A percentile compares a stretch with the other conserved stretches of the same genome.
Evolutionary conservation across 371 early-diverging fungal species (phyloP).

Genomic region (Lichtheimia hyalospora): DNA sequence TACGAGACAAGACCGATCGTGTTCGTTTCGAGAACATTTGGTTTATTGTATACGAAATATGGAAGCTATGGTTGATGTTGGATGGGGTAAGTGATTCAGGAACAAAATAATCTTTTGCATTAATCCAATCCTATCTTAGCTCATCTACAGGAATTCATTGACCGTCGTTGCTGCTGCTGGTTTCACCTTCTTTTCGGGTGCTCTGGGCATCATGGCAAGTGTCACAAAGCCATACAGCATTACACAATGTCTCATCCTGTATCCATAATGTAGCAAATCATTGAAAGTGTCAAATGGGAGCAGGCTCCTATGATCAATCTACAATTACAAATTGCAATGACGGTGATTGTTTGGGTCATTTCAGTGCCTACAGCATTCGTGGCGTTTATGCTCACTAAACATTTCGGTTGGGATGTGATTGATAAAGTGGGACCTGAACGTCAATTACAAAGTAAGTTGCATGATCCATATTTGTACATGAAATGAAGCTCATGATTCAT

Average conservation of each 20-base stretch:
- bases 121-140: neutral
- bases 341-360: constrained; percentile 7
- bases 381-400: constrained; percentile 8
- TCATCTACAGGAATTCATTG: constrained; percentile 15
- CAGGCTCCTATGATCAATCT: constrained; percentile 9
- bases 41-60: constrained; percentile 20
- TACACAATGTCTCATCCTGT: too few relatives aligned
- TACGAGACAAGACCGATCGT: constrained; percentile 6
- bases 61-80: constrained; percentile 18
- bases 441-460: constrained; percentile 8
- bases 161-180: constrained; percentile 14
- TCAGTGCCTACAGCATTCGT: constrained; percentile 12
- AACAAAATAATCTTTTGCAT: neutral
- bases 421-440: constrained; percentile 10
- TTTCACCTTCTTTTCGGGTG: constrained; percentile 14
- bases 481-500: neutral
- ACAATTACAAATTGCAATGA: constrained; percentile 17
- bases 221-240: neutral
- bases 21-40: constrained; percentile 17
- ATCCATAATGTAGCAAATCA: constrained; percentile 12
- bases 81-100: constrained; percentile 15
- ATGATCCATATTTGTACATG: neutral
- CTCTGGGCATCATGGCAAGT: constrained; percentile 18
- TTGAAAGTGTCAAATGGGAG: constrained; percentile 12
- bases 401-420: constrained; percentile 16